Evolutionary conservation across 345 rosid species (phyloP).

Genomic region (Psidium friedrichsthalianum): DNA sequence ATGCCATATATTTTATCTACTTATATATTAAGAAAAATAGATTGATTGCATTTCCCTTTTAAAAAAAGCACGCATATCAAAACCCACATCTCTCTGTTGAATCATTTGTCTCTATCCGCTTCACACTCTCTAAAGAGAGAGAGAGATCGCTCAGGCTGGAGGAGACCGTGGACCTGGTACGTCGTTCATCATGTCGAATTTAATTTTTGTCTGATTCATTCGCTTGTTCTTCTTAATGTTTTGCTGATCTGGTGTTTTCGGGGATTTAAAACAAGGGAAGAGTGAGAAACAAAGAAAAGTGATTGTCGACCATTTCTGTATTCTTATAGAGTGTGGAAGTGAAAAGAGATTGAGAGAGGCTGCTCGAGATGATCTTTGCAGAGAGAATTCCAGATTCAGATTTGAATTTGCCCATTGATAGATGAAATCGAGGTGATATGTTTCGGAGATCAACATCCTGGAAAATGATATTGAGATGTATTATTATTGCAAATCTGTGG

Average conservation of each 20-base stretch:
- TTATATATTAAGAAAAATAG: background rate
- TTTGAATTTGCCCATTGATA: background rate
- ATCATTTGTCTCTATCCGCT: background rate
- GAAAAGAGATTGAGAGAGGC: background rate
- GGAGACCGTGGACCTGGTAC: constrained; percentile 2
- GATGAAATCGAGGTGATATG: background rate
- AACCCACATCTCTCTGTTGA: background rate
- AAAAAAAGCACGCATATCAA: background rate
- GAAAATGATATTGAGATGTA: background rate
- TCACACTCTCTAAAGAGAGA: background rate
- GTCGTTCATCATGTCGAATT: background rate
- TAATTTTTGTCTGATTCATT: background rate
- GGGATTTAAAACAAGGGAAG: background rate
- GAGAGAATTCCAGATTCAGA: background rate
- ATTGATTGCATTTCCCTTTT: background rate
- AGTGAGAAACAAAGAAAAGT: background rate
- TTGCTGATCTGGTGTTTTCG: background rate
- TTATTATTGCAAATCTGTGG: background rate
- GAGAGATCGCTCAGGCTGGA: constrained; percentile 1
- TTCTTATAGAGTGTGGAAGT: background rate
- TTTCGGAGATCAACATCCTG: background rate
- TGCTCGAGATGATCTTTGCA: background rate
- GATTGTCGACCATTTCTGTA: background rate
- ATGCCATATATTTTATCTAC: background rate
- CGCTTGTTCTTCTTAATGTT: background rate